Percentiles rank a stretch among this genome's conserved stretches.
Evolutionary conservation across 805 yeast genomes (phyloP).

Genomic region (Jamesozyma gamospora): DNA sequence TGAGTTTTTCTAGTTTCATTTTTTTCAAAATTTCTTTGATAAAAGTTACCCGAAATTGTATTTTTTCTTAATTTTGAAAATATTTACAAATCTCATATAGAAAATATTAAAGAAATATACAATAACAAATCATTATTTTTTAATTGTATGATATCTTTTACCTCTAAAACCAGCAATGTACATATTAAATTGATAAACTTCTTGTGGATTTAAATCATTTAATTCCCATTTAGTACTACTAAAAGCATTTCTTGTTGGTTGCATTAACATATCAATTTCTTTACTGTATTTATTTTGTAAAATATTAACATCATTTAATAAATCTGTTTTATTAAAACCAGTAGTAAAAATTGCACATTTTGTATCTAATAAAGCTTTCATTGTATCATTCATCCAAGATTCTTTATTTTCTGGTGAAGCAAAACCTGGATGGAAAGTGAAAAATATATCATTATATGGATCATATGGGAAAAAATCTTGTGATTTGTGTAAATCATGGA

Average conservation of each 20-base stretch:
- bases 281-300: constrained; percentile 54
- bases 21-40: too few species aligned
- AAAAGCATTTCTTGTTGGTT: constrained; percentile 61
- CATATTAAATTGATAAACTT: constrained; percentile 90
- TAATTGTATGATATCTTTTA: constrained; percentile 86
- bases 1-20: too few species aligned
- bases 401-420: constrained; percentile 71
- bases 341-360: constrained; percentile 90
- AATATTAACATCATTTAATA: constrained; percentile 62
- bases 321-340: constrained; percentile 75
- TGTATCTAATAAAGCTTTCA: constrained; percentile 82
- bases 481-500: constrained; percentile 82
- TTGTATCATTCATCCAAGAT: constrained; percentile 82
- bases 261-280: constrained; percentile 75
- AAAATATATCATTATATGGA: constrained; percentile 89
- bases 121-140: constrained; percentile 3
- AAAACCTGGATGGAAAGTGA: constrained; percentile 92
- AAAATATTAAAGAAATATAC: not conserved
- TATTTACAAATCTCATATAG: constrained; percentile 3
- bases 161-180: constrained; percentile 89
- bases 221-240: constrained; percentile 91
- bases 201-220: constrained; percentile 86
- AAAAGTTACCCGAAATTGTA: not conserved
- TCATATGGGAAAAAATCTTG: constrained; percentile 97
- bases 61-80: too few species aligned